Evolutionary conservation across 2,329 filamentous ascomycete species (phyloP).

Genomic region (Dothistroma pini): DNA sequence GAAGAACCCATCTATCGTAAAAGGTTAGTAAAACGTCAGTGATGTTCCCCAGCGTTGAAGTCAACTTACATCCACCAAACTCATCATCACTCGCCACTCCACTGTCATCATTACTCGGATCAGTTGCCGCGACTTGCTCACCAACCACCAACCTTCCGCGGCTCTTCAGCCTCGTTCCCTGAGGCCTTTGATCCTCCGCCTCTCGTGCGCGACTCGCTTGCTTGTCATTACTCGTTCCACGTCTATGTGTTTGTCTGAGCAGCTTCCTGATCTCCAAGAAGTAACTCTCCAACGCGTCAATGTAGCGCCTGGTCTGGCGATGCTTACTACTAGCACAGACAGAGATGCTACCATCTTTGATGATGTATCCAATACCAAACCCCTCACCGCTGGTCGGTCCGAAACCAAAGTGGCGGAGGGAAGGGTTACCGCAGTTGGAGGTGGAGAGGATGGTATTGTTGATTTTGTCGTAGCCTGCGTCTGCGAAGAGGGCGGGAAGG

Average conservation of each 20-base stretch:
- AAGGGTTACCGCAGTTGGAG: constrained; percentile 98
- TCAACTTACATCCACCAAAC: constrained; percentile 87
- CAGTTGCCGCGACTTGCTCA: constrained; percentile 54
- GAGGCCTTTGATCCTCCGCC: constrained; percentile 50
- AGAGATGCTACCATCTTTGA: constrained; percentile 87
- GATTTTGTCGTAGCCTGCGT: constrained; percentile 87
- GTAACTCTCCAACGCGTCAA: constrained; percentile 86
- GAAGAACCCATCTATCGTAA: constrained; percentile 79
- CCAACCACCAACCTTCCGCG: constrained; percentile 65
- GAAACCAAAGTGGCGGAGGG: constrained; percentile 92
- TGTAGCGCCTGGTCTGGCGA: constrained; percentile 83
- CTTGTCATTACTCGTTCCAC: constrained; percentile 52
- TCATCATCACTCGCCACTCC: constrained; percentile 75
- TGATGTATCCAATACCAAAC: constrained; percentile 98
- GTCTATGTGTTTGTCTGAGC: constrained; percentile 63
- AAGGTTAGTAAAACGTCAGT: too few species aligned
- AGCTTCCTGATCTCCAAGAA: constrained; percentile 86
- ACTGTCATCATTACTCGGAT: constrained; percentile 58
- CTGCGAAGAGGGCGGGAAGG: constrained; percentile 79
- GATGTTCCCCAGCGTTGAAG: too few species aligned
- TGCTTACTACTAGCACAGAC: constrained; percentile 95
- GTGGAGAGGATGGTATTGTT: constrained; percentile 94
- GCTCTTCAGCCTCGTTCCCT: constrained; percentile 58
- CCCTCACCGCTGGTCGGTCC: constrained; percentile 90
- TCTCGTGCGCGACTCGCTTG: constrained; percentile 58